Evolutionary conservation across 2,329 filamentous ascomycete species (phyloP), one percentile per base, ranked within the genome.

Genomic region (Fusarium paranaense): DNA sequence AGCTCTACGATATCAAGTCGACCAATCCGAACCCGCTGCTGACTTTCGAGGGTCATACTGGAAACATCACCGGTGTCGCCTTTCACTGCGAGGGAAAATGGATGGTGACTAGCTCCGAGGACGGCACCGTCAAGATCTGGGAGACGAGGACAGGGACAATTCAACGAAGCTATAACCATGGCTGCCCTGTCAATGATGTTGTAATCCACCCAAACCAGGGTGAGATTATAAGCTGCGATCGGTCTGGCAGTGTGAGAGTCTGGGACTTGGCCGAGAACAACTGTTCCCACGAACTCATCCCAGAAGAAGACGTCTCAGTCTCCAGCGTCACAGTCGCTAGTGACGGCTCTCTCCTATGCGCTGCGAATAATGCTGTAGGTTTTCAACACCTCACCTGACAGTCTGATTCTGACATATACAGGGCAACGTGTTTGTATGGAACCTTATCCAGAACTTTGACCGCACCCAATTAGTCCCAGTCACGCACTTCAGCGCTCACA

Each of bases 181-280:
- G 93, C 62, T 92, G 91, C 37, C 92, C 97, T 0, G 97, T 96
- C 62, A 99, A 98, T 80, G 97, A 99, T 83, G 97, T 99, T 10
- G 97, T 98, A n/a, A 99, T 99, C 66, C 97, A 99, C 82, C 97
- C 97, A 0, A 99, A 99, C 81, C 97, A 99, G 85, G 97, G 96
- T 69, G 97, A 99, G 86, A 93, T 99, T 71, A 98, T 99, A 80
- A 97, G 94, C 82, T 98, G 96, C 82, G 97, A 99, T 82, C 91
- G 96, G 37, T 92, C 93, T 57, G 97, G 97, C 57, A 97, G 95
- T 82, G 95, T 99, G 69, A 89, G 96, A 45, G 94, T 99, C 72
- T 99, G 97, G 97, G 97, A 99, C 80, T 84, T 99, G 66, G 95
- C 95, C 10, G 95, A 98, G 88, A 98, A 98, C 81, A 97, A 95